phyloP scores from a whole-genome alignment of 2,329 filamentous ascomycete genomes.

The Spiromastix sp. region DNA sequence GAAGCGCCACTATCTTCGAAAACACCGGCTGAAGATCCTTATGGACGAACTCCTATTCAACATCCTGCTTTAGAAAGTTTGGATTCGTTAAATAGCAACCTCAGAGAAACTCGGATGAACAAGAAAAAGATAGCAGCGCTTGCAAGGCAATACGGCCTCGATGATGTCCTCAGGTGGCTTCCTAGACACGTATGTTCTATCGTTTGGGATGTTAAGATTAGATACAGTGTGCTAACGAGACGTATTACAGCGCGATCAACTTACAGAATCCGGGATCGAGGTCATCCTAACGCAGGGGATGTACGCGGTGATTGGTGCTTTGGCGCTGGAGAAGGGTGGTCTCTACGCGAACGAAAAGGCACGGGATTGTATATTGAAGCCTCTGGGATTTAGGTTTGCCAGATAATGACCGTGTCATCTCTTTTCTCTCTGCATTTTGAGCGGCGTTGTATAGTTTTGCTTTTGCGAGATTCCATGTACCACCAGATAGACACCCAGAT shows the following conservation, averaged over 20 bases:
- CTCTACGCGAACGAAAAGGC: slow-evolving; percentile 65
- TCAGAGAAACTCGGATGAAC: slow-evolving; percentile 52
- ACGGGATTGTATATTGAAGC: slow-evolving; percentile 62
- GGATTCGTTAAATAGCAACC: slow-evolving; percentile 55
- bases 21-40: slow-evolving; percentile 34
- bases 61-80: slow-evolving; percentile 64
- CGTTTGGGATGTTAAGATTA: no score
- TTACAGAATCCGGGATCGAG: slow-evolving; percentile 62
- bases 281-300: slow-evolving; percentile 66
- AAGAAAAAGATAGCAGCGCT: slow-evolving; percentile 58
- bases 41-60: slow-evolving; percentile 54
- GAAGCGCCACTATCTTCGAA: slow-evolving; percentile 25
- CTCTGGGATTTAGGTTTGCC: slow-evolving; percentile 30
- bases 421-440: slow-evolving; percentile 12
- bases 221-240: no score
- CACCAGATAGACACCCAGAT: slow-evolving; percentile 5
- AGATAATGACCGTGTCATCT: slow-evolving; percentile 10
- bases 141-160: slow-evolving; percentile 59
- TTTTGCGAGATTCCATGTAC: slow-evolving; percentile 8
- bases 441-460: slow-evolving; percentile 10
- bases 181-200: slow-evolving; percentile 60
- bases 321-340: slow-evolving; percentile 80
- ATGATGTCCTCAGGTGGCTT: slow-evolving; percentile 76
- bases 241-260: slow-evolving; percentile 50
- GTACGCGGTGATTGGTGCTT: slow-evolving; percentile 76